phyloP scores from a whole-genome alignment of 2,329 filamentous ascomycete species.

The Botryotinia globosa region DNA sequence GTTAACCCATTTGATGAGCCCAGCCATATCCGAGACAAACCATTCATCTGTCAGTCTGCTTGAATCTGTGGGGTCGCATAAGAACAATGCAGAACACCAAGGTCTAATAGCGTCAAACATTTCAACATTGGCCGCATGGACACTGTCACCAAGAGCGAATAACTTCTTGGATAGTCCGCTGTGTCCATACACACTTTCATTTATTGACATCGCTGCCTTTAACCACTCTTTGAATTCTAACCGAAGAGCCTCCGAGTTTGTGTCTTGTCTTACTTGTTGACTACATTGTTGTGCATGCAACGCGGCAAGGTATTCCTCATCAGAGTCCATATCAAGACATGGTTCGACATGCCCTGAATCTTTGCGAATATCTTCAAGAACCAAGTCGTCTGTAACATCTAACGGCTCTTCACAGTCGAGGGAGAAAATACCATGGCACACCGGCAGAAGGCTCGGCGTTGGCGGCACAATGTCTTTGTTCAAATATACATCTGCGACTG shows the following conservation, averaged over 20 bases:
- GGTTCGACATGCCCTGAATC: not conserved
- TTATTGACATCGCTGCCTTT: not conserved
- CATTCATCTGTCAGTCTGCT: not conserved
- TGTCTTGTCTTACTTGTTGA: not conserved
- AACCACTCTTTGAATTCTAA: not conserved
- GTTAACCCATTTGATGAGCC: not conserved
- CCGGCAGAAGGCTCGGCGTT: not conserved
- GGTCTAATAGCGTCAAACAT: constrained; percentile 1
- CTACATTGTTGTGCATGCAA: not conserved
- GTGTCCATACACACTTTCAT: not conserved
- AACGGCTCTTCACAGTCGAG: not conserved
- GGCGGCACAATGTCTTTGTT: not conserved
- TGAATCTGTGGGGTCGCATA: not conserved
- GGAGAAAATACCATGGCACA: not conserved
- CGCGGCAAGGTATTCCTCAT: not conserved
- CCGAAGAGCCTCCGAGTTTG: not conserved
- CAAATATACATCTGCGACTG: not conserved
- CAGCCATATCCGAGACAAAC: constrained; percentile 2
- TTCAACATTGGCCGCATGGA: not conserved
- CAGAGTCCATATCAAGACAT: not conserved
- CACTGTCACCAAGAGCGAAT: not conserved
- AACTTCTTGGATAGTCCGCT: not conserved
- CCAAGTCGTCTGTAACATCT: not conserved
- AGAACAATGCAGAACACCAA: constrained; percentile 1
- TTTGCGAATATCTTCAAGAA: not conserved